phyloP scores from a whole-genome alignment of 768 basidiomycete species.

The Tulasnella sp. region DNA sequence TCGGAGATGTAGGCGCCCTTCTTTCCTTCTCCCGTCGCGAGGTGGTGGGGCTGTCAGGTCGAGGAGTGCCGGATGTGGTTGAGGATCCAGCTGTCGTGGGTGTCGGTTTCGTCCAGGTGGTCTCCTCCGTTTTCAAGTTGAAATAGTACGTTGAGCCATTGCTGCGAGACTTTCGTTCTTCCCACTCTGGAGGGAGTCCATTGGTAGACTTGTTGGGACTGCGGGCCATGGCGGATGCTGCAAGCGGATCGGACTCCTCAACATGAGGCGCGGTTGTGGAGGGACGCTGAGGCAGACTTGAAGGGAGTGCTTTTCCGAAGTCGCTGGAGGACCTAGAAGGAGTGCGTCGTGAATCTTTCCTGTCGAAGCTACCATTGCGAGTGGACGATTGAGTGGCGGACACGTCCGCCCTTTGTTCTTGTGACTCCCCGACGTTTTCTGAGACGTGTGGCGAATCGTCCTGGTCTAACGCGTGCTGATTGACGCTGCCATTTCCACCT shows the following conservation, averaged over 20 bases:
- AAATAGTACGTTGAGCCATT: neutral
- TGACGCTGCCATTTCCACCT: neutral
- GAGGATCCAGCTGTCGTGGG: neutral
- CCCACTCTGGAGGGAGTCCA: slow-evolving; percentile 11
- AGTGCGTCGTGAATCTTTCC: neutral
- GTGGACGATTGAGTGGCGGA: neutral
- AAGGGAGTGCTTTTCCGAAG: neutral
- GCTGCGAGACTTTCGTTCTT: slow-evolving; percentile 12
- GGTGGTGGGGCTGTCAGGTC: neutral
- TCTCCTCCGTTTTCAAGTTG: slow-evolving; percentile 9
- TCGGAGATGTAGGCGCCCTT: neutral
- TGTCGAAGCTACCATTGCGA: neutral
- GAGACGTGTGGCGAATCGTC: neutral
- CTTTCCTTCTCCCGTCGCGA: neutral
- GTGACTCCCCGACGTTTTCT: neutral
- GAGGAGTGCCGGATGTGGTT: neutral
- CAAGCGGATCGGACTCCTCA: neutral
- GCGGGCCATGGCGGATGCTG: slow-evolving; percentile 20
- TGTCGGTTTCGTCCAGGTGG: slow-evolving; percentile 14
- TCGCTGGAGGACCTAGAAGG: slow-evolving; percentile 10
- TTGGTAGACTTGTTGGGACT: slow-evolving; percentile 1
- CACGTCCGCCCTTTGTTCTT: neutral
- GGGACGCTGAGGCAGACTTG: slow-evolving; percentile 18
- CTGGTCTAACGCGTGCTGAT: neutral
- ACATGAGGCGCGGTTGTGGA: neutral